Conservation (phyloP, 345 rosid genomes). For the Salix brachista region DNA sequence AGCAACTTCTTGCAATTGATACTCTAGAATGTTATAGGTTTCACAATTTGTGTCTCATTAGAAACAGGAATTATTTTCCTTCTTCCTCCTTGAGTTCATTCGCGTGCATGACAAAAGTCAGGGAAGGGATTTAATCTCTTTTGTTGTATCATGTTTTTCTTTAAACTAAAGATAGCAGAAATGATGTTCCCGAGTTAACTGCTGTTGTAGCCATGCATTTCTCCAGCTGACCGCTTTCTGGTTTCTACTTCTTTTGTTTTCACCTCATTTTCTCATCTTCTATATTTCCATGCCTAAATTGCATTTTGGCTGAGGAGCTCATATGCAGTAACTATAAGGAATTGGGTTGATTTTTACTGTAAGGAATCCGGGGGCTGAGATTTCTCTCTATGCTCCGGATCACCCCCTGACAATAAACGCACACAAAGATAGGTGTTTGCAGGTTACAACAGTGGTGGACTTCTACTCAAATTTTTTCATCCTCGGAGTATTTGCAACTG, state of each 20-base stretch:
- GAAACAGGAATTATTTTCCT: background rate
- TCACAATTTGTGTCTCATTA: background rate
- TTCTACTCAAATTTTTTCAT: background rate
- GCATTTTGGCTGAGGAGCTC: background rate
- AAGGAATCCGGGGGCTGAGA: background rate
- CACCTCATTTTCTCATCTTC: background rate
- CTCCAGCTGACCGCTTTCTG: background rate
- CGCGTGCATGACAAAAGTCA: slow-evolving; percentile 15
- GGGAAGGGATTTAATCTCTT: background rate
- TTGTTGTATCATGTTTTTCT: background rate
- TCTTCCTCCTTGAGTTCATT: background rate
- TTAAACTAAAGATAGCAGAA: background rate
- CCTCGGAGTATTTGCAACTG: background rate
- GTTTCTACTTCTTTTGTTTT: background rate
- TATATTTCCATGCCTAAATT: background rate
- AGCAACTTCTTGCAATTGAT: slow-evolving; percentile 4
- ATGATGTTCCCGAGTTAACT: background rate
- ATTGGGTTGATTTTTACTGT: background rate
- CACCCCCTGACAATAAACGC: background rate
- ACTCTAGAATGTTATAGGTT: slow-evolving; percentile 2
- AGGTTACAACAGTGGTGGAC: background rate
- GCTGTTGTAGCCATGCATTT: background rate
- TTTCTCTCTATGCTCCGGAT: background rate
- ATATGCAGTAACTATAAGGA: background rate
- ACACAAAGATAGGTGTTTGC: background rate